phyloP scores from a whole-genome alignment of 2,329 filamentous ascomycete genomes.

The Colletotrichum sp. region DNA sequence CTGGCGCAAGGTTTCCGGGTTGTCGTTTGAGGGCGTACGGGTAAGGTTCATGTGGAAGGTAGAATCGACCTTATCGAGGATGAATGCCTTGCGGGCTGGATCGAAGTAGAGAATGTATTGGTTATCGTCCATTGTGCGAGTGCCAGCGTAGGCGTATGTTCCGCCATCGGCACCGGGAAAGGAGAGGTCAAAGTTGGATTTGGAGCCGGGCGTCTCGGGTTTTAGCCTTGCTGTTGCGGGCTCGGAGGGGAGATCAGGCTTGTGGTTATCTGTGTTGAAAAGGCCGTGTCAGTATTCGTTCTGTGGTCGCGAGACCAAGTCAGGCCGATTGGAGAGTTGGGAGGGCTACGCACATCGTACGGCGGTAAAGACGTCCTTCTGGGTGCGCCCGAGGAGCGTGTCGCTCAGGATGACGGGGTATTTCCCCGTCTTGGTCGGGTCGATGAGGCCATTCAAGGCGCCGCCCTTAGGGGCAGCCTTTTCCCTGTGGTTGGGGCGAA shows the following conservation, averaged over 20 bases:
- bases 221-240: constrained; percentile 57
- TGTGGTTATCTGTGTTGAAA: constrained; percentile 63
- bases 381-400: constrained; percentile 59
- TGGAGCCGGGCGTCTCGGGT: constrained; percentile 52
- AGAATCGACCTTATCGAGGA: constrained; percentile 82
- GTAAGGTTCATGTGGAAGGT: constrained; percentile 88
- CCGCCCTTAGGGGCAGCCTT: constrained; percentile 18
- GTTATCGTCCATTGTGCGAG: constrained; percentile 58
- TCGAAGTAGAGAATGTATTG: constrained; percentile 80
- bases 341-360: constrained; percentile 57
- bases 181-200: constrained; percentile 60
- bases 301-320: neutral
- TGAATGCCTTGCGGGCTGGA: constrained; percentile 73
- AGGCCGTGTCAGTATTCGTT: neutral
- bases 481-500: constrained; percentile 23
- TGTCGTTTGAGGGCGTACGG: constrained; percentile 68
- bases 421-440: constrained; percentile 65
- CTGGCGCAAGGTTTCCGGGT: constrained; percentile 67
- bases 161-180: constrained; percentile 57
- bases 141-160: constrained; percentile 66
- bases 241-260: constrained; percentile 56
- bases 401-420: constrained; percentile 71
- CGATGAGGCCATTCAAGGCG: constrained; percentile 46
- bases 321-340: neutral
- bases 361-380: constrained; percentile 65